Conservation (phyloP, 768 basidiomycete species). For the Tylopilus rubrobrunneus region DNA sequence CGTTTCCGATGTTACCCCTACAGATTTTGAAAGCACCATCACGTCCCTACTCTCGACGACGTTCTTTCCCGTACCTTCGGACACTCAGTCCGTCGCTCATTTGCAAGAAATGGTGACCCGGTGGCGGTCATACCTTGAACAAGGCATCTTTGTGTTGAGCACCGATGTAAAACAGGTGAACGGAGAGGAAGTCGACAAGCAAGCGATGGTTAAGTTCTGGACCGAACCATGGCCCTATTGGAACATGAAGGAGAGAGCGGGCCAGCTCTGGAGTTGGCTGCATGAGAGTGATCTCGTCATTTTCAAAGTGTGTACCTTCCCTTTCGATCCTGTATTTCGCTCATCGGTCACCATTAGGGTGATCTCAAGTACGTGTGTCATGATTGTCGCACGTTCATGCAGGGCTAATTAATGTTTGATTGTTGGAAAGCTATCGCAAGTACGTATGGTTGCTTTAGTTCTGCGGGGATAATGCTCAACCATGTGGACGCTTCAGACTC, state of each 20-base stretch:
- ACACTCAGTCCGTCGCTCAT: conserved; percentile 33
- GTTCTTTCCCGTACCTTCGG: conserved; percentile 48
- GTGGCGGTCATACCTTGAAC: conserved; percentile 68
- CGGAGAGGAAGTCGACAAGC: conserved; percentile 22
- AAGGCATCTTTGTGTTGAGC: conserved; percentile 69
- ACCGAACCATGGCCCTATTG: conserved; percentile 73
- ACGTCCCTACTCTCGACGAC: conserved; percentile 48
- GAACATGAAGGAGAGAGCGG: conserved; percentile 57
- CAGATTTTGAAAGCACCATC: conserved; percentile 69
- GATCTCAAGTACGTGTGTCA: conserved; percentile 77
- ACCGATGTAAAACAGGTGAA: conserved; percentile 28
- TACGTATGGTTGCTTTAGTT: conserved; percentile 33
- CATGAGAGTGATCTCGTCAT: conserved; percentile 64
- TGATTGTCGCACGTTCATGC: neutral
- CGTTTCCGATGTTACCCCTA: conserved; percentile 89
- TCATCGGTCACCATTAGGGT: conserved; percentile 47
- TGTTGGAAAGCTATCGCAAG: conserved; percentile 72
- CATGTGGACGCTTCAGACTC: conserved; percentile 47
- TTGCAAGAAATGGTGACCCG: conserved; percentile 61
- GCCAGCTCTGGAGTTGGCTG: conserved; percentile 48
- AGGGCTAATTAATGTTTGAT: conserved; percentile 2
- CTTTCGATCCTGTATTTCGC: neutral
- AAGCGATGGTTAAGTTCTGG: conserved; percentile 54
- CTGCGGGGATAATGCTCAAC: neutral
- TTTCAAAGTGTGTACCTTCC: conserved; percentile 60